A percentile compares a stretch with the other conserved stretches of the same genome.
Conservation (phyloP, 768 basidiomycete genomes). For the Heimioporus sp. region DNA sequence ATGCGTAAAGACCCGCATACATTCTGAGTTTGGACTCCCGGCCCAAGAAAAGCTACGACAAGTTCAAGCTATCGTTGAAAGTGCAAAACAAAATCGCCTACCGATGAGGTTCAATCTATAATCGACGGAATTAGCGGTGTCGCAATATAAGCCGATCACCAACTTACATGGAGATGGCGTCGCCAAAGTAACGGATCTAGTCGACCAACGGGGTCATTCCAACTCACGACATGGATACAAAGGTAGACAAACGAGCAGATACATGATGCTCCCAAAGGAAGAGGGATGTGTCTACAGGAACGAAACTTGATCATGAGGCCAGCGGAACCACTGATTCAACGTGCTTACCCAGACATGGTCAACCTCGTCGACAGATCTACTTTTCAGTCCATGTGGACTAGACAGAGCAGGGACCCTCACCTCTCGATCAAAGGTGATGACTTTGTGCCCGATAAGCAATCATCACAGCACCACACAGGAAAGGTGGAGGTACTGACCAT, state of each 20-base stretch:
- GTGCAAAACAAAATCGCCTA: not conserved
- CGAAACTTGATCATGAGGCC: not conserved
- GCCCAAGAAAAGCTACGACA: slow-evolving; percentile 13
- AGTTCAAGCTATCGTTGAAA: not conserved
- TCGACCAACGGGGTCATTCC: not conserved
- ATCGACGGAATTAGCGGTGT: not conserved
- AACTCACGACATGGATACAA: not conserved
- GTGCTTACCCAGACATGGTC: slow-evolving; percentile 19
- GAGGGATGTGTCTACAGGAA: slow-evolving; percentile 3
- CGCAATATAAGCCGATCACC: not conserved
- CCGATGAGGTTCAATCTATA: slow-evolving; percentile 14
- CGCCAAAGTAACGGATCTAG: slow-evolving; percentile 26
- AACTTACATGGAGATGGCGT: slow-evolving; percentile 18
- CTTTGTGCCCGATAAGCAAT: not conserved
- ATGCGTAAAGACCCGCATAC: slow-evolving; percentile 4
- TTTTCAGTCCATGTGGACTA: not conserved
- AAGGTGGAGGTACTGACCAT: slow-evolving; percentile 4
- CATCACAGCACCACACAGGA: not conserved
- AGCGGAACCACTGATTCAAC: not conserved
- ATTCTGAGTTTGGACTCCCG: not conserved
- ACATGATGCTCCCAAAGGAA: slow-evolving; percentile 17
- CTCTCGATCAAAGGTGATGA: slow-evolving; percentile 15
- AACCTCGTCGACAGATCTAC: slow-evolving; percentile 2
- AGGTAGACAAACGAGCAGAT: slow-evolving; percentile 17
- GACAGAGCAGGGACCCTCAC: not conserved